Percentiles rank a stretch among this genome's conserved stretches.
These are phyloP conservation scores for Inonotus hispidus DNA, from an alignment of 1,284 basidiomycete species.

Conservation along the genomic window DNA sequence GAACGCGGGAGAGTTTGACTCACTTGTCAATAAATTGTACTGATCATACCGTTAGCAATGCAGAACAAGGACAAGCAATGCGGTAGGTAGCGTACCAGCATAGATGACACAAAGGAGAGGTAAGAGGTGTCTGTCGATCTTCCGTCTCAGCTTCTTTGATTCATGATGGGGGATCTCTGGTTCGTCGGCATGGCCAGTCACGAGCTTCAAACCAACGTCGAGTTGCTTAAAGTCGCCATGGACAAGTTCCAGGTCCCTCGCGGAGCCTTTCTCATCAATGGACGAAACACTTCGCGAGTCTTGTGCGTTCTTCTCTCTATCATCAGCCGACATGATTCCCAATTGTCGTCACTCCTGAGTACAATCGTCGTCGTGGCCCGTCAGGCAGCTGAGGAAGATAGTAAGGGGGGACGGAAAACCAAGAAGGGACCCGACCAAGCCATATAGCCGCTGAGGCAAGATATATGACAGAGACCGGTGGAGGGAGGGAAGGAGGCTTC, in stretches of 20 bases:
- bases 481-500: background rate
- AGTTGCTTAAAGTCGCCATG: constrained; percentile 15
- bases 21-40: constrained; percentile 28
- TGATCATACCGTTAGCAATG: constrained; percentile 7
- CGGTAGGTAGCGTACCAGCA: constrained; percentile 21
- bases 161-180: constrained; percentile 20
- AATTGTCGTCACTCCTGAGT: background rate
- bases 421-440: background rate
- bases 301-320: background rate
- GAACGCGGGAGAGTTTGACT: background rate
- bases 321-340: background rate
- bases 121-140: constrained; percentile 26
- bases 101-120: constrained; percentile 27
- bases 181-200: constrained; percentile 22
- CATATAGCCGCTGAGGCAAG: background rate
- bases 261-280: constrained; percentile 12
- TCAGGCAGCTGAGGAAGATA: background rate
- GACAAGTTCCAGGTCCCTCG: constrained; percentile 4
- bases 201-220: constrained; percentile 24
- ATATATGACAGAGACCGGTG: background rate
- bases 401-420: background rate
- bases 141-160: constrained; percentile 20
- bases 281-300: constrained; percentile 9
- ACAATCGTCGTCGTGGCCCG: background rate
- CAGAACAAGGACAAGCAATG: background rate